phyloP scores from a whole-genome alignment of 805 yeast species.

The Lipomyces anomalus region DNA sequence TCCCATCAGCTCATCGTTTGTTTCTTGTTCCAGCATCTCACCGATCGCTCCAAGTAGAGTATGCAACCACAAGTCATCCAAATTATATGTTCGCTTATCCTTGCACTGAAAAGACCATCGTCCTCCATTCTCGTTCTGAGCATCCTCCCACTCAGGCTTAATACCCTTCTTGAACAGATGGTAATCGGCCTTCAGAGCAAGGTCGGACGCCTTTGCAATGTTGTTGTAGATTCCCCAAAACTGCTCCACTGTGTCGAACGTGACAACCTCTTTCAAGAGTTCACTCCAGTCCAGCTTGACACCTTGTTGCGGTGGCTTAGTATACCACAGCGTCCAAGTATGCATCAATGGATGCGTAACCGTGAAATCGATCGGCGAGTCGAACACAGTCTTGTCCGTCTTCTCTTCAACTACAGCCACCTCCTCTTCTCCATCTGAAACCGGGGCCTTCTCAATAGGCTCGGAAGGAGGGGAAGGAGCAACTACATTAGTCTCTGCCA shows the following conservation, averaged over 20 bases:
- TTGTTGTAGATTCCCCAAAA: conserved; percentile 98
- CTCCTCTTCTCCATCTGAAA: no score
- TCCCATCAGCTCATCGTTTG: conserved; percentile 83
- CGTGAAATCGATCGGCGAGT: conserved; percentile 48
- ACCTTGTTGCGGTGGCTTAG: conserved; percentile 73
- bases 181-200: conserved; percentile 89
- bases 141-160: conserved; percentile 98
- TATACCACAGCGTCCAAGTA: conserved; percentile 96
- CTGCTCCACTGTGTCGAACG: conserved; percentile 92
- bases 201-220: conserved; percentile 83
- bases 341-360: conserved; percentile 86
- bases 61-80: conserved; percentile 90
- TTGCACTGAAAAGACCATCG: conserved; percentile 82
- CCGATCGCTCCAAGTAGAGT: conserved; percentile 86
- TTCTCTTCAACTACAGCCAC: no score
- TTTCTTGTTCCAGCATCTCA: conserved; percentile 82
- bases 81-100: conserved; percentile 49
- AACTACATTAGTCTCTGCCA: no score
- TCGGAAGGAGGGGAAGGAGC: no score
- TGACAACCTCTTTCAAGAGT: conserved; percentile 83
- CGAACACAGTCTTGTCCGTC: conserved; percentile 45
- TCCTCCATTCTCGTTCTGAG: conserved; percentile 81
- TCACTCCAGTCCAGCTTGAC: conserved; percentile 78
- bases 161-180: conserved; percentile 90
- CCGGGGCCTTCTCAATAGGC: no score